Conservation (phyloP, 805 yeast genomes). For the Lipomyces spencermartinsiae region DNA sequence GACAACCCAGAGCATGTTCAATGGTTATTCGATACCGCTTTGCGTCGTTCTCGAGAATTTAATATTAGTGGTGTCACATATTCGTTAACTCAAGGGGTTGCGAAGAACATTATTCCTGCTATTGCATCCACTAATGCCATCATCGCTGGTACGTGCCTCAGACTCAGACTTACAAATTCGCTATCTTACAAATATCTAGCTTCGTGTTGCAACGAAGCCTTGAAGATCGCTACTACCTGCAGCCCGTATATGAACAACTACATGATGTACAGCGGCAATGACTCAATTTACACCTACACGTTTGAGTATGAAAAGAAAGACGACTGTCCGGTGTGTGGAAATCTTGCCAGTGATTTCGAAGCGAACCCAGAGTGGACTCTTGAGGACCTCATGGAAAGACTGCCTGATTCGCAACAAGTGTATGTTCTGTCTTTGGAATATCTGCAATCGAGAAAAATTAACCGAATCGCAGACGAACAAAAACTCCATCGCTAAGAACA, state of each 20-base stretch:
- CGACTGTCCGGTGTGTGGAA: conserved; percentile 81
- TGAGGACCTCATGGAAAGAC: conserved; percentile 52
- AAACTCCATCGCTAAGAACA: conserved; percentile 56
- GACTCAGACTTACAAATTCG: not conserved
- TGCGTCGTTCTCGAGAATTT: conserved; percentile 65
- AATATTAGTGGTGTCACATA: conserved; percentile 75
- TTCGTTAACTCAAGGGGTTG: conserved; percentile 79
- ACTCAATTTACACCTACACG: conserved; percentile 75
- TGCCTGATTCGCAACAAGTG: conserved; percentile 44
- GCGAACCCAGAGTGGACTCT: conserved; percentile 45
- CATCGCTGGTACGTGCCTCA: conserved; percentile 66
- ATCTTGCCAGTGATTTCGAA: conserved; percentile 37
- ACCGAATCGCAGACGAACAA: conserved; percentile 42
- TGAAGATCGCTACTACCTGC: conserved; percentile 75
- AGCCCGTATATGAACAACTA: conserved; percentile 74
- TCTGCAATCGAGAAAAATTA: not conserved
- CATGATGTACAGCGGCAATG: conserved; percentile 86
- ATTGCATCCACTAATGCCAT: conserved; percentile 94
- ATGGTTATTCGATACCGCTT: conserved; percentile 64
- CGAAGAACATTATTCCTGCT: conserved; percentile 90
- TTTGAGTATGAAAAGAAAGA: conserved; percentile 65
- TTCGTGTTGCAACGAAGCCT: conserved; percentile 82
- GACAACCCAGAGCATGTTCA: conserved; percentile 72
- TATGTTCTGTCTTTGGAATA: conserved; percentile 37
- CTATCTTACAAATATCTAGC: conserved; percentile 23